Evolutionary conservation across 2,329 filamentous ascomycete genomes (phyloP).

Genomic region (Daldinia sp.): DNA sequence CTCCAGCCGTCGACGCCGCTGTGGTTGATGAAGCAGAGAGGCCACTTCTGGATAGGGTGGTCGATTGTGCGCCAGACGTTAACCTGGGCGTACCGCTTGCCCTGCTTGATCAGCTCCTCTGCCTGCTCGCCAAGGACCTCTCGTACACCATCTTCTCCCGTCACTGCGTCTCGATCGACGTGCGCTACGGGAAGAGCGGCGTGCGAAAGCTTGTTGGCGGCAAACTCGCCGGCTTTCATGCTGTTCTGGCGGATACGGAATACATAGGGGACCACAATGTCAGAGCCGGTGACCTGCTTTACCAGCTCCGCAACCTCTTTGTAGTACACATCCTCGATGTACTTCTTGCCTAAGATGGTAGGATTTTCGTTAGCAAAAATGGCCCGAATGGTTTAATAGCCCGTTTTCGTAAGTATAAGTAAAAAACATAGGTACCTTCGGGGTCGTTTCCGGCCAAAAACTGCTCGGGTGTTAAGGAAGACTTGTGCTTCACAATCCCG

Average conservation of each 20-base stretch:
- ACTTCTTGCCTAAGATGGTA: conserved; percentile 40
- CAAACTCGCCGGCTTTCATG: conserved; percentile 45
- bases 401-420: neutral
- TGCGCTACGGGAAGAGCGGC: conserved; percentile 47
- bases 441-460: conserved; percentile 46
- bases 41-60: conserved; percentile 47
- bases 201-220: conserved; percentile 46
- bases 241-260: conserved; percentile 49
- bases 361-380: conserved; percentile 22
- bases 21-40: conserved; percentile 49
- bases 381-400: neutral
- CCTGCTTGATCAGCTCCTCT: conserved; percentile 45
- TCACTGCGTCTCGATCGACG: conserved; percentile 46
- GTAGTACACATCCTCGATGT: conserved; percentile 48
- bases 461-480: conserved; percentile 45
- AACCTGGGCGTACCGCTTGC: conserved; percentile 47
- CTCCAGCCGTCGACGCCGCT: conserved; percentile 43
- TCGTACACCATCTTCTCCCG: conserved; percentile 46
- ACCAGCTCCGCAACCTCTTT: conserved; percentile 48
- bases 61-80: conserved; percentile 50
- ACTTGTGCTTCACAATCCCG: conserved; percentile 47
- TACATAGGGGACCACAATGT: conserved; percentile 47
- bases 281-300: conserved; percentile 47
- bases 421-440: conserved; percentile 40
- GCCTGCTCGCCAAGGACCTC: conserved; percentile 45